phyloP scores from a whole-genome alignment of 2,329 filamentous ascomycete species.

The Colletotrichum spaethianum region DNA sequence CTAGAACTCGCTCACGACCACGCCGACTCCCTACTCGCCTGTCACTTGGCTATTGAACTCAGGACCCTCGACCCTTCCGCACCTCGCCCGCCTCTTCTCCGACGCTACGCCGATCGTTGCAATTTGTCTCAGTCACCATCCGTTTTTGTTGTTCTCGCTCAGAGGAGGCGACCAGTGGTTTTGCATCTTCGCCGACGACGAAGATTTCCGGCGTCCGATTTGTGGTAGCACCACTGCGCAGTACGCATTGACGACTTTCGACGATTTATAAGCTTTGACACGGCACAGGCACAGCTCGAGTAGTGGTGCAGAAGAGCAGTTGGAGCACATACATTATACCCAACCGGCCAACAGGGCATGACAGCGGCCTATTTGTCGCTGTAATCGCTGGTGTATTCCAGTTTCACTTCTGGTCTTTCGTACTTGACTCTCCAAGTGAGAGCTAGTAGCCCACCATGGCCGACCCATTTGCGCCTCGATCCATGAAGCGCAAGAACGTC shows the following conservation, averaged over 20 bases:
- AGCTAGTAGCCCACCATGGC: constrained; percentile 63
- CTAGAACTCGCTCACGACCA: constrained; percentile 11
- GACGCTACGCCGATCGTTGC: constrained; percentile 27
- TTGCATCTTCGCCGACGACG: neutral
- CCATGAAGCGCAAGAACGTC: constrained; percentile 99
- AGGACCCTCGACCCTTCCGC: neutral
- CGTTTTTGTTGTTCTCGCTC: neutral
- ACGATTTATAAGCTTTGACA: neutral
- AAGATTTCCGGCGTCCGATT: neutral
- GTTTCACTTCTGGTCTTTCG: neutral
- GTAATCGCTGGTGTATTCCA: constrained; percentile 23
- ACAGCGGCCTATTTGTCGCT: constrained; percentile 9
- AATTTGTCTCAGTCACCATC: neutral
- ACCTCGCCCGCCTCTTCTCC: constrained; percentile 4
- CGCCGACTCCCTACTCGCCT: constrained; percentile 8
- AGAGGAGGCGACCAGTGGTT: neutral
- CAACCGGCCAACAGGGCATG: constrained; percentile 9
- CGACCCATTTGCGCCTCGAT: constrained; percentile 76
- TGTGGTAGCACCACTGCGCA: constrained; percentile 8
- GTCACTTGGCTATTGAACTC: neutral
- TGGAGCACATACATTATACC: neutral
- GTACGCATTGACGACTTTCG: neutral
- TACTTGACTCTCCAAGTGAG: constrained; percentile 3
- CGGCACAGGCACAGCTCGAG: neutral
- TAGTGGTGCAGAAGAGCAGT: neutral